Conservation (phyloP, 176 grass and related monocot species). For the Olyra latifolia region DNA sequence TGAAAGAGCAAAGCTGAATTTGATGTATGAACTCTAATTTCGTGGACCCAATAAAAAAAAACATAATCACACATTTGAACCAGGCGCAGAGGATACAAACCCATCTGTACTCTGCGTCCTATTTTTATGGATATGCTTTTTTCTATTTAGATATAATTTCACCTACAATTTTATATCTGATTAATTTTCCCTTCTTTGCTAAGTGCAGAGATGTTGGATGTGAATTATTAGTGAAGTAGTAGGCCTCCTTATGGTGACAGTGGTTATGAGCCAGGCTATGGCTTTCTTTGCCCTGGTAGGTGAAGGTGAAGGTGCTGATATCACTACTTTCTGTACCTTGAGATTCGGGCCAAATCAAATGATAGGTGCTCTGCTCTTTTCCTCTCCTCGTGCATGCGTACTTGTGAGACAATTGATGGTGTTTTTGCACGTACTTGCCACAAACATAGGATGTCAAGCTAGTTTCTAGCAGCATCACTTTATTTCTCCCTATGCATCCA, state of each 20-base stretch:
- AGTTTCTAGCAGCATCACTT: neutral
- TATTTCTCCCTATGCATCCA: neutral
- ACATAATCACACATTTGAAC: neutral
- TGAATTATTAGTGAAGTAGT: neutral
- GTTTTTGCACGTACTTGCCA: conserved; percentile 22
- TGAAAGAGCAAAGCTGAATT: neutral
- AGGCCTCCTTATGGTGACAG: neutral
- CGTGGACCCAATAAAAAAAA: neutral
- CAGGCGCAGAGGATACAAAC: neutral
- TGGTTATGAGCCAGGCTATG: neutral
- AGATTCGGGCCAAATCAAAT: conserved; percentile 9
- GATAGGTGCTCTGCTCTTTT: neutral
- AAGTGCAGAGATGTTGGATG: neutral
- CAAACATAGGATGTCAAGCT: neutral
- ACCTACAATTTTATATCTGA: neutral
- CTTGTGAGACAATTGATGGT: conserved; percentile 35
- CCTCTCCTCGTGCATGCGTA: conserved; percentile 5
- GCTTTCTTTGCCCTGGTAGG: neutral
- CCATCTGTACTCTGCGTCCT: neutral
- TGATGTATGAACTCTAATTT: neutral
- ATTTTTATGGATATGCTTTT: neutral
- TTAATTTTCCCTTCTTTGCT: neutral
- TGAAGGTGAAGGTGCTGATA: conserved; percentile 10
- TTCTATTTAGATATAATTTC: neutral
- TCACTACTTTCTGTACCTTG: conserved; percentile 13